Base-by-base conservation (phyloP, 495 filamentous ascomycete genomes). In the Cercophora samala region DNA sequence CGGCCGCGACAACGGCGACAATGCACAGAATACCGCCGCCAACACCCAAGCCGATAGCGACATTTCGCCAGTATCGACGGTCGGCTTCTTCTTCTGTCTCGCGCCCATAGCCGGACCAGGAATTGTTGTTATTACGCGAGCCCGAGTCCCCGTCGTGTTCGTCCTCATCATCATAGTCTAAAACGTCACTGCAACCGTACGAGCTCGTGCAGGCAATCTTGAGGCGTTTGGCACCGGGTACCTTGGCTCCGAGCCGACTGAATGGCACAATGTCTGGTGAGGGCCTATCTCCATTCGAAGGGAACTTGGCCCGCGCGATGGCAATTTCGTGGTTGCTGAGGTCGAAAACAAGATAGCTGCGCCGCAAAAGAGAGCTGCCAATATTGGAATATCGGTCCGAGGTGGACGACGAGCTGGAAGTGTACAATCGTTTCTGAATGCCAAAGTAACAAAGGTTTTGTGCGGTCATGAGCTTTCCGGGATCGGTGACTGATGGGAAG, bases 331-430 rank as follows among this genome's bases (percentile, higher is more conserved):
- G 88, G 73, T 92, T 94, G 32, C 76, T 81, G 6, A 93, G 78
- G 72, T 96, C 93, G 70, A 92, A 96, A 1, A 96, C 93, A 22
- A 93, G 85, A 71, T 96, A 97, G 1, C 90, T 89, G 60, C 88
- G 90, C 65, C 92, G 86, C 18, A 97, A 79, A 76, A 96, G 92
- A 0, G 92, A 93, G 74, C 93, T 91, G 5, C 93, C 93, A 23
- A 96, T 75, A 32, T 93, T 85, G 59, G 79, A 78, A n/a, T 84
- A 85, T 26, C 76, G 79, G 22, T 77, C 81, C 11, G 86, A 81
- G 13, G 86, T 84, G 3, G 37, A 46, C 15, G 26, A 56, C 4
- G 29, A 55, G 25, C 13, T 26, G 59, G 21, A 13, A 61, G 26
- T 15, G 15, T 18, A 25, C 22, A 17, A 4, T 26, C 23, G 56